phyloP scores from a whole-genome alignment of 1,139 yeast species.

The Lodderomyces jiufengensis region DNA sequence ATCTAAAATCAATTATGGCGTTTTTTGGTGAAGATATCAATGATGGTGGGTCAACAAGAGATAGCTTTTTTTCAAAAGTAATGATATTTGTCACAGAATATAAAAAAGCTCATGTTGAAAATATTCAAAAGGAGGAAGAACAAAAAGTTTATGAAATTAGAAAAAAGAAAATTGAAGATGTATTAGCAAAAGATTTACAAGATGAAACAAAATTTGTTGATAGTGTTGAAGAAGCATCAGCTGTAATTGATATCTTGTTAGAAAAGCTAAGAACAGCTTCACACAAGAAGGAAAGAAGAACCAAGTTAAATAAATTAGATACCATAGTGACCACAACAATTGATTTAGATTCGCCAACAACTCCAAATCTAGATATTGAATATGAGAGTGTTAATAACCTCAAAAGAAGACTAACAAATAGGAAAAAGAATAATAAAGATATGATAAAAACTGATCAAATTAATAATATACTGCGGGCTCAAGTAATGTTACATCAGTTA shows the following conservation, averaged over 20 bases:
- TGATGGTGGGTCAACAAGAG: slow-evolving; percentile 44
- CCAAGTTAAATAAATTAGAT: not conserved
- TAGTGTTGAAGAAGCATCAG: slow-evolving; percentile 19
- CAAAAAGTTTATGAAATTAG: slow-evolving; percentile 38
- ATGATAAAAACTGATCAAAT: slow-evolving; percentile 20
- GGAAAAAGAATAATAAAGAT: slow-evolving; percentile 19
- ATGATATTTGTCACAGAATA: slow-evolving; percentile 38
- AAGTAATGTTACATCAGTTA: slow-evolving; percentile 39
- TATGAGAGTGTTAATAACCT: slow-evolving; percentile 41
- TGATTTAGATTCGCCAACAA: not conserved
- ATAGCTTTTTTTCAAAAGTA: slow-evolving; percentile 37
- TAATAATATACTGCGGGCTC: slow-evolving; percentile 35
- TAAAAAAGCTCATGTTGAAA: slow-evolving; percentile 45
- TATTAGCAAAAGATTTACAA: slow-evolving; percentile 13
- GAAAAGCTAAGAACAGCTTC: slow-evolving; percentile 32
- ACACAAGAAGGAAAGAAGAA: slow-evolving; percentile 1
- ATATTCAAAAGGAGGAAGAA: slow-evolving; percentile 46
- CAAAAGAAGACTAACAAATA: slow-evolving; percentile 36
- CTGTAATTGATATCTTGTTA: slow-evolving; percentile 38
- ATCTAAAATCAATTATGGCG: slow-evolving; percentile 60
- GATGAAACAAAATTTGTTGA: slow-evolving; percentile 15
- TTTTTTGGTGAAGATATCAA: slow-evolving; percentile 79
- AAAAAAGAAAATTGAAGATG: slow-evolving; percentile 33
- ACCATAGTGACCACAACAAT: not conserved
- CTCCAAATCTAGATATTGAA: slow-evolving; percentile 18